These are phyloP conservation scores for Citrus trifoliata DNA, from an alignment of 345 rosid genomes.

Conservation along the genomic window DNA sequence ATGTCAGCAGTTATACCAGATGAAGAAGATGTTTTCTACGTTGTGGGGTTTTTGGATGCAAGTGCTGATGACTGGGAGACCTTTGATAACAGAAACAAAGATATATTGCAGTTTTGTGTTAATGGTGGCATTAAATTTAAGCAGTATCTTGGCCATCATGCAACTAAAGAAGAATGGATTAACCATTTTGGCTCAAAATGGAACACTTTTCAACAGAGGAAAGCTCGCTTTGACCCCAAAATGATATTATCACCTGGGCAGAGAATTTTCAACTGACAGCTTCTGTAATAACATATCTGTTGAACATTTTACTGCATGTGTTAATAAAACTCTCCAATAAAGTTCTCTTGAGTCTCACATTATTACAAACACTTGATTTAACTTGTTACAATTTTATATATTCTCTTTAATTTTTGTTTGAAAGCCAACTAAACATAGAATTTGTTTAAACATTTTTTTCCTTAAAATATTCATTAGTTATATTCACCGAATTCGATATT, in stretches of 20 bases:
- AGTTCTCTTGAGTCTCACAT: too few relatives aligned
- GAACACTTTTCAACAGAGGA: conserved; percentile 23
- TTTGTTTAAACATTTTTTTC: too few relatives aligned
- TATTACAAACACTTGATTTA: too few relatives aligned
- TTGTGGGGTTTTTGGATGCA: conserved; percentile 36
- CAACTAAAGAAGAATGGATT: conserved; percentile 26
- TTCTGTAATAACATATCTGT: neutral
- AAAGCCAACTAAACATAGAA: too few relatives aligned
- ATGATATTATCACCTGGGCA: conserved; percentile 41
- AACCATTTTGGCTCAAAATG: conserved; percentile 40
- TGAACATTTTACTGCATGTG: too few relatives aligned
- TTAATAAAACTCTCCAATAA: too few relatives aligned
- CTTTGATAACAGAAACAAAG: conserved; percentile 32
- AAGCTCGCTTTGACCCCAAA: conserved; percentile 35
- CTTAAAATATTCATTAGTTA: too few relatives aligned
- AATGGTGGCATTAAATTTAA: conserved; percentile 21
- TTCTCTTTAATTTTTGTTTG: too few relatives aligned
- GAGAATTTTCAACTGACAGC: conserved; percentile 21
- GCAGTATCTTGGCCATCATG: conserved; percentile 27
- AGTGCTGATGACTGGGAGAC: conserved; percentile 28
- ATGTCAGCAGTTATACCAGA: conserved; percentile 45
- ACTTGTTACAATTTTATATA: too few relatives aligned
- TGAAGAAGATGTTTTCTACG: conserved; percentile 38
- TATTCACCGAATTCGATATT: too few relatives aligned
- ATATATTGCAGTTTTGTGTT: conserved; percentile 25